A percentile compares a stretch with the other conserved stretches of the same genome.
phyloP scores from a whole-genome alignment of 148 eudicot genomes.

The Silene uniflora region DNA sequence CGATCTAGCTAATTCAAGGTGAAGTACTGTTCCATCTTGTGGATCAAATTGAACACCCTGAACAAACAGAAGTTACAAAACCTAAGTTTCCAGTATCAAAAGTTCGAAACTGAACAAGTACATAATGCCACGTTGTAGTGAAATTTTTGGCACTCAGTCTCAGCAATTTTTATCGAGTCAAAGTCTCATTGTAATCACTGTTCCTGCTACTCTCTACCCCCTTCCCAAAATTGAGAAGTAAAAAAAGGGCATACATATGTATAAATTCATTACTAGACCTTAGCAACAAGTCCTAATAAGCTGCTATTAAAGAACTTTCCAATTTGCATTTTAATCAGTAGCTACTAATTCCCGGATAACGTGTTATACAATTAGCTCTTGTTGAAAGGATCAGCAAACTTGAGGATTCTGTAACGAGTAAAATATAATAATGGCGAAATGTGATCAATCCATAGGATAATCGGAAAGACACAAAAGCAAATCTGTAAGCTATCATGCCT shows the following conservation, averaged over 20 bases:
- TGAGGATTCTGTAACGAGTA: too few species aligned
- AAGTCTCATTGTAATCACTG: background rate
- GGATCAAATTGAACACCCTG: conserved; percentile 94
- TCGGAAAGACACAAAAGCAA: background rate
- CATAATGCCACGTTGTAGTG: background rate
- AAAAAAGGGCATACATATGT: background rate
- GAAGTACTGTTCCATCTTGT: conserved; percentile 62
- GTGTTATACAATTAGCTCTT: too few species aligned
- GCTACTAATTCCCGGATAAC: background rate
- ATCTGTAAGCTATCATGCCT: background rate
- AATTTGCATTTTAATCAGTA: background rate
- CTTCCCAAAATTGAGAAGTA: background rate
- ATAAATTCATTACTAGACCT: background rate
- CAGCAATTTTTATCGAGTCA: background rate
- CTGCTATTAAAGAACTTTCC: background rate
- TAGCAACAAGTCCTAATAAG: background rate
- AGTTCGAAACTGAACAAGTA: background rate
- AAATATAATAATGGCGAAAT: too few species aligned
- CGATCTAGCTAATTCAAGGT: conserved; percentile 86
- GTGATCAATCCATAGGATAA: background rate
- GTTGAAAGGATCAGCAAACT: too few species aligned
- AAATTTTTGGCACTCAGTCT: background rate
- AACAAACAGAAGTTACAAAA: conserved; percentile 18
- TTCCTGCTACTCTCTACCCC: background rate
- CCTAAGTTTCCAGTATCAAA: background rate